phyloP scores from a whole-genome alignment of 306 rosid species.

The Cucurbita pepo region DNA sequence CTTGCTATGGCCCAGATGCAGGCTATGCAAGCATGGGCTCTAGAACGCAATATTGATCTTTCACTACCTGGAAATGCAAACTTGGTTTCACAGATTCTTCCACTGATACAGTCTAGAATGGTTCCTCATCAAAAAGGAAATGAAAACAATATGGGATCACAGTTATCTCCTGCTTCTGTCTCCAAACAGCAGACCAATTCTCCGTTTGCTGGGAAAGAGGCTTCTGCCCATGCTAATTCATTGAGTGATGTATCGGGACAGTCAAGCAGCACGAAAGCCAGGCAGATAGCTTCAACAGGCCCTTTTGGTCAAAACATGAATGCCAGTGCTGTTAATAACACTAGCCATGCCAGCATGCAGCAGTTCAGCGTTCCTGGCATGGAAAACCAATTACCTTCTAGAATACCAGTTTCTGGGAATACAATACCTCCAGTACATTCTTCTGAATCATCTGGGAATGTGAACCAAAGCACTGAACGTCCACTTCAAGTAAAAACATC shows the following conservation, averaged over 20 bases:
- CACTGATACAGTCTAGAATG: conserved; percentile 63
- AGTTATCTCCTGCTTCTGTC: conserved; percentile 45
- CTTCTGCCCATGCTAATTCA: conserved; percentile 62
- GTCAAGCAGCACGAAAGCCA: conserved; percentile 50
- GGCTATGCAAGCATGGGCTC: conserved; percentile 79
- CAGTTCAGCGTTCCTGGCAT: conserved; percentile 65
- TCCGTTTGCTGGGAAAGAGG: conserved; percentile 50
- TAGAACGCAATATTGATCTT: conserved; percentile 66
- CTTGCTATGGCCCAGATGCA: conserved; percentile 48
- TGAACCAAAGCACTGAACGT: conserved; percentile 38
- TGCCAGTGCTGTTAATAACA: conserved; percentile 32
- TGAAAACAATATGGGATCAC: conserved; percentile 41
- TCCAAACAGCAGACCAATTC: conserved; percentile 66
- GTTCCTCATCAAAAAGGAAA: conserved; percentile 44
- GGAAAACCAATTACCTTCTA: conserved; percentile 53
- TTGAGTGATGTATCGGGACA: conserved; percentile 57
- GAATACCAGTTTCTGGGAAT: conserved; percentile 45
- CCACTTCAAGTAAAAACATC: conserved; percentile 32
- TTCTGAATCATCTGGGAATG: conserved; percentile 38
- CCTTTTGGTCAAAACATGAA: conserved; percentile 39
- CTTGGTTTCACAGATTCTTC: conserved; percentile 58
- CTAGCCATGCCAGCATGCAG: conserved; percentile 27
- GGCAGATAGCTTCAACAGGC: conserved; percentile 47
- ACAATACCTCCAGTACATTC: conserved; percentile 58
- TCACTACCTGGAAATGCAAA: conserved; percentile 61